A percentile compares a stretch with the other conserved stretches of the same genome.
phyloP scores from a whole-genome alignment of 192 early-diverging fungal genomes.

The Gonapodya prolifera region DNA sequence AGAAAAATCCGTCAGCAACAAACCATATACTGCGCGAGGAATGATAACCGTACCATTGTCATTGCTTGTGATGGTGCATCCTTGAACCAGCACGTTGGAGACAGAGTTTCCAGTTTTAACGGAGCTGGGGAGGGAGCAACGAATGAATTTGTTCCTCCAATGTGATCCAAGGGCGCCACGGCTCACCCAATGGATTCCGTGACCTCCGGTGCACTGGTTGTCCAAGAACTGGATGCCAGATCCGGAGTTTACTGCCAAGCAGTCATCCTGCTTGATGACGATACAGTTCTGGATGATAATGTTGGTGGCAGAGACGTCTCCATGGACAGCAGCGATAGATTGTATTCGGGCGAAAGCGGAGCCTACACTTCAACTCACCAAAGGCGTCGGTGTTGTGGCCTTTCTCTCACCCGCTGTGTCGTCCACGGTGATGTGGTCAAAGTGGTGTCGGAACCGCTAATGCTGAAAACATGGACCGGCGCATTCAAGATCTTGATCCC shows the following conservation, averaged over 20 bases:
- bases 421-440: constrained; percentile 22
- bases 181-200: constrained; percentile 3
- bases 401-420: constrained; percentile 17
- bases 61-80: not conserved
- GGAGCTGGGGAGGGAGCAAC: not conserved
- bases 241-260: constrained; percentile 11
- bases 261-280: not conserved
- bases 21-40: too few species aligned
- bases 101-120: constrained; percentile 11
- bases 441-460: constrained; percentile 18
- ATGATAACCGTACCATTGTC: not conserved
- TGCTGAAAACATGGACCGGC: constrained; percentile 26
- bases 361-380: constrained; percentile 7
- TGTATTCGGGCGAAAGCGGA: not conserved
- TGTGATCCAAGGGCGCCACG: not conserved
- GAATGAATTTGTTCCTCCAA: not conserved
- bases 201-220: constrained; percentile 13
- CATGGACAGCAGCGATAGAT: not conserved
- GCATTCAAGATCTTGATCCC: constrained; percentile 16
- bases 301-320: not conserved
- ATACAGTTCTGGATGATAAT: not conserved
- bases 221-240: constrained; percentile 11
- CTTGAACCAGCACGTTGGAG: constrained; percentile 5
- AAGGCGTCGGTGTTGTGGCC: constrained; percentile 32
- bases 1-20: too few species aligned